Evolutionary conservation across 352 stramenopile genomes (phyloP).

Genomic region (Phytophthora quininea): DNA sequence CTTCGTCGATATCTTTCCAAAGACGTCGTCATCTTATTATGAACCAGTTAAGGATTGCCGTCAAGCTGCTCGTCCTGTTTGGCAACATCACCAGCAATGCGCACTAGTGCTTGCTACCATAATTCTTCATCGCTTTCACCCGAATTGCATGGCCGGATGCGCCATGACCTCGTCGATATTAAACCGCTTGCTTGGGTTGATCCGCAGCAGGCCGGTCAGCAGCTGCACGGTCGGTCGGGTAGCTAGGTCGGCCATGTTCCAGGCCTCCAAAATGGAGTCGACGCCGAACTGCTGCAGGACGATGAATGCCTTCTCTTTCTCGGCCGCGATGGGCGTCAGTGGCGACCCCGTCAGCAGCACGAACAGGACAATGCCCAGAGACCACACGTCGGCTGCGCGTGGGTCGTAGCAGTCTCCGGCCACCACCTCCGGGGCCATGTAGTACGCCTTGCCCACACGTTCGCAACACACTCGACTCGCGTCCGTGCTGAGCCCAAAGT

Average conservation of each 20-base stretch:
- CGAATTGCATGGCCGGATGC: background rate
- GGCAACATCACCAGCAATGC: too few relatives aligned
- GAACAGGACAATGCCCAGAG: conserved; percentile 68
- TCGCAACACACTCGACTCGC: conserved; percentile 21
- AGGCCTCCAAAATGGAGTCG: conserved; percentile 37
- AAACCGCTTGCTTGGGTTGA: conserved; percentile 25
- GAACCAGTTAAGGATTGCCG: too few relatives aligned
- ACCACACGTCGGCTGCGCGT: conserved; percentile 63
- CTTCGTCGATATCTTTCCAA: too few relatives aligned
- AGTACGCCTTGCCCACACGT: conserved; percentile 60
- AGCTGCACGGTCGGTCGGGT: conserved; percentile 18
- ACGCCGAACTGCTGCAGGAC: conserved; percentile 29
- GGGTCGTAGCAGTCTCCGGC: conserved; percentile 48
- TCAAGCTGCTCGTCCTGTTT: too few relatives aligned
- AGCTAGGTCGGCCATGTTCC: conserved; percentile 22
- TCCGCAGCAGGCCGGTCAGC: conserved; percentile 38
- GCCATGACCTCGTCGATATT: conserved; percentile 20
- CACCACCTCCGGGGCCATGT: conserved; percentile 71
- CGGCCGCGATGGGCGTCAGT: conserved; percentile 40
- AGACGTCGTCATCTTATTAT: too few relatives aligned
- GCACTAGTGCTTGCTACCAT: too few relatives aligned
- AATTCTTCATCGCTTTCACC: too few relatives aligned
- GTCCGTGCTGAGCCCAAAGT: conserved; percentile 57
- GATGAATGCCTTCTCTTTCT: conserved; percentile 34
- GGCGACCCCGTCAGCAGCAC: conserved; percentile 69